phyloP scores from a whole-genome alignment of 1,139 yeast species.

The Suhomyces yuchorum region DNA sequence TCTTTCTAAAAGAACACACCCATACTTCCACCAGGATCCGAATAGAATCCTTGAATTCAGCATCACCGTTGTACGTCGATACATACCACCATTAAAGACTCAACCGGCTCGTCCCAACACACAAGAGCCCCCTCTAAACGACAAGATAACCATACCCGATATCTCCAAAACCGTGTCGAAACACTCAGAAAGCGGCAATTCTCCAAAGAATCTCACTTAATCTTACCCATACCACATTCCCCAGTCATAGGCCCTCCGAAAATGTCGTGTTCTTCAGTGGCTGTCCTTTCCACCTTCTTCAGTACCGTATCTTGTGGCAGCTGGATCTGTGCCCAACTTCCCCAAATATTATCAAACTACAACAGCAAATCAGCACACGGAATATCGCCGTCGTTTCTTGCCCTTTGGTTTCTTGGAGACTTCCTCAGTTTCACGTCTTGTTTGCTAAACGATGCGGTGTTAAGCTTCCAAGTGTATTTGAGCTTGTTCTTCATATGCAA shows the following conservation, averaged over 20 bases:
- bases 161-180: constrained; percentile 1
- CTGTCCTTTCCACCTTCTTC: constrained; percentile 31
- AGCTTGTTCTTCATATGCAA: constrained; percentile 75
- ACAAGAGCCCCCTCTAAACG: too few relatives aligned
- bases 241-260: background rate
- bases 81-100: too few relatives aligned
- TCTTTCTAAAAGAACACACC: background rate
- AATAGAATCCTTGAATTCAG: too few relatives aligned
- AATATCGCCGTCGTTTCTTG: constrained; percentile 71
- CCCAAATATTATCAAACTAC: constrained; percentile 81
- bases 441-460: constrained; percentile 65
- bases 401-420: constrained; percentile 86
- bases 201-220: too few relatives aligned
- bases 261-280: constrained; percentile 6
- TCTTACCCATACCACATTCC: too few relatives aligned
- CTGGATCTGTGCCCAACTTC: constrained; percentile 87
- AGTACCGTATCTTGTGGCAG: constrained; percentile 42
- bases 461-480: constrained; percentile 74
- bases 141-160: background rate
- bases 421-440: constrained; percentile 80
- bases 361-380: constrained; percentile 82
- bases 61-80: too few relatives aligned
- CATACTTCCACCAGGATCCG: too few relatives aligned
- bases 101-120: too few relatives aligned
- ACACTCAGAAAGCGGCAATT: background rate